Evolutionary conservation across 2,329 filamentous ascomycete genomes (phyloP), one percentile per base, ranked within the genome.

Genomic region (Penicillium vulpinum): DNA sequence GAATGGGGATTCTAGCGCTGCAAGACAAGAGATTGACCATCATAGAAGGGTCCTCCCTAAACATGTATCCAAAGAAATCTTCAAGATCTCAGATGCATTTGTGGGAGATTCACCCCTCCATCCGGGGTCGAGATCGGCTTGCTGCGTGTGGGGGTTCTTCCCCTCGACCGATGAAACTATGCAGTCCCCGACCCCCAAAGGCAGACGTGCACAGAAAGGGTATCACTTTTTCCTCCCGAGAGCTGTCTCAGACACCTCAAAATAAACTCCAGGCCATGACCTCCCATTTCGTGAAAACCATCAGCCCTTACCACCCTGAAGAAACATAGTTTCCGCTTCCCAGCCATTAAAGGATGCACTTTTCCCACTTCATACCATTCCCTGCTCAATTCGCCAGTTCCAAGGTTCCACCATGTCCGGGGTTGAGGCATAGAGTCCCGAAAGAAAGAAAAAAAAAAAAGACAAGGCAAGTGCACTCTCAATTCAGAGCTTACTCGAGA

Each of bases 191-290:
- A 69, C 67, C 67, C 70, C 66, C 56, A 62, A 69, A 71, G 70
- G 70, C 69, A 73, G 70, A 75, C 71, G 70, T 70, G 67, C 69
- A 70, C 70, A 70, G 66, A 69, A 72, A 74, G 74, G 73, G 73
- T 76, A 76, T 76, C 73, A 75, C 69, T 75, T 74, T 75, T 73
- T 71, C 68, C 69, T 73, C 67, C 69, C 67, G 67, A 70, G 70
- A 72, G 69, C 61, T 73, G 69, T 72, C 68, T 68, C 68, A 73
- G 68, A 73, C 71, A 74, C 64, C 72, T 72, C 69, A 62, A 68
- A 63, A 61, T 51, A 61, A 62, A 73, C 70, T 73, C 71, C 71
- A 73, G 66, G 64, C 60, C 66, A 71, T 70, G 67, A 66, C 63
- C 68, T 67, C 58, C 65, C 67, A 56, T 66, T 64, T 64, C 63